Evolutionary conservation across 139 green algal species (phyloP), one percentile per base, ranked within the genome.

Genomic region (Zygnema circumcarinatum): DNA sequence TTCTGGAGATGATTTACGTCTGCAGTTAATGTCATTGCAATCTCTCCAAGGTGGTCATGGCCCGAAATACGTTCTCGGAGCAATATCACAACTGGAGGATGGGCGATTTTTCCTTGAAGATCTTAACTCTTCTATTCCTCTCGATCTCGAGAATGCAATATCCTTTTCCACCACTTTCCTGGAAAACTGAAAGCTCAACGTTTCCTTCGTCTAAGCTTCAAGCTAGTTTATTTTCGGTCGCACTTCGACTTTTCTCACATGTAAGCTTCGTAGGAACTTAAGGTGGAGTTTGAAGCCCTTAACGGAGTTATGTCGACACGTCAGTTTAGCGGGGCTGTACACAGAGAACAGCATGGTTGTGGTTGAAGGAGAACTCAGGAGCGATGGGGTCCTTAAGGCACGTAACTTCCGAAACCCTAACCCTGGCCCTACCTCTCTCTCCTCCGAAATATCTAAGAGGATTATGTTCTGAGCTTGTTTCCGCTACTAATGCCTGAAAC

Each of bases 51-150:
- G 87, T 32, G 22, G 42, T 36, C 40, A 73, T 31, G 75, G 73
- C 11, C 29, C 25, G 1, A 85, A 38, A 38, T 89, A 91, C 67
- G 85, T 98, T 62, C 91, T 96, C 89, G 96, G 96, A 33, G 94
- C 92, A 89, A 94, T 98, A 47, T 93, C 88, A 2, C 92, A 96
- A 75, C 84, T 93, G 38, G 90, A 96, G 79, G 95, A 97, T 78
- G 94, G 93, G 2, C 56, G 87, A 42, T 95, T 94, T 81, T 90
- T 92, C 39, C 86, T 98, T 0, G 96, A 98, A 80, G 96, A 98
- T 88, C 72, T 94, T 31, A 94, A 91, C 0, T 95, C 91, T 1
- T 69, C 90, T 0, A 72, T 98, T 74, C 94, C 94, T 0, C 82
- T 98, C 2, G 95, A 98, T 90, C 83, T 98, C 0, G 87, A 80